Evolutionary conservation across 306 rosid species (phyloP).

Genomic region (Crotalaria pallida): DNA sequence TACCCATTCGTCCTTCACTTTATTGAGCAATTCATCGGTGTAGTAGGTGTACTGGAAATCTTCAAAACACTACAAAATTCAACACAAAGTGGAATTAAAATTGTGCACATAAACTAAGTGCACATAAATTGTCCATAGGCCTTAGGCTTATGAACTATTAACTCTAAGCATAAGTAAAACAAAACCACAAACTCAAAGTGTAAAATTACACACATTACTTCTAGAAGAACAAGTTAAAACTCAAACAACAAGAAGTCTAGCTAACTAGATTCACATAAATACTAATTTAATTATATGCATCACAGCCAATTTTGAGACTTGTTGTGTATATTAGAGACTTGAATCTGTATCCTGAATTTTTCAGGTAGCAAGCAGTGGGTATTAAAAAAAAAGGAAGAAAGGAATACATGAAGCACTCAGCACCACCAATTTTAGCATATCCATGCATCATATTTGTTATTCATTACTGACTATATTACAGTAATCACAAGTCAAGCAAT

Average conservation of each 20-base stretch:
- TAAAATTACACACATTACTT: conserved; percentile 11
- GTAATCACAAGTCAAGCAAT: not conserved
- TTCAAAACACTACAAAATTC: too few relatives aligned
- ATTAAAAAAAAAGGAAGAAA: not conserved
- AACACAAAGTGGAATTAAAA: too few relatives aligned
- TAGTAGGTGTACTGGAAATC: too few relatives aligned
- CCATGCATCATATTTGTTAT: not conserved
- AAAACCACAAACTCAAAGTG: too few relatives aligned
- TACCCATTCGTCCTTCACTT: too few relatives aligned
- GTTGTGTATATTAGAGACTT: not conserved
- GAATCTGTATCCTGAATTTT: not conserved
- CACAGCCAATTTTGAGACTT: not conserved
- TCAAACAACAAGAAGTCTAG: not conserved
- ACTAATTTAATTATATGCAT: not conserved
- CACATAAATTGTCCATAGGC: too few relatives aligned
- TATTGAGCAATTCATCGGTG: too few relatives aligned
- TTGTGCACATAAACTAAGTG: too few relatives aligned
- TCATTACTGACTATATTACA: not conserved
- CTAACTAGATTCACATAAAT: conserved; percentile 1
- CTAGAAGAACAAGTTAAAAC: conserved; percentile 17
- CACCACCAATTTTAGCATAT: not conserved
- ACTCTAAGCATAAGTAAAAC: too few relatives aligned
- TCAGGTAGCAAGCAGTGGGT: not conserved
- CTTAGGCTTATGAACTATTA: too few relatives aligned
- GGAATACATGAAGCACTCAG: not conserved